Conservation (phyloP, 2,329 filamentous ascomycete genomes). For the Botrytis fragariae region DNA sequence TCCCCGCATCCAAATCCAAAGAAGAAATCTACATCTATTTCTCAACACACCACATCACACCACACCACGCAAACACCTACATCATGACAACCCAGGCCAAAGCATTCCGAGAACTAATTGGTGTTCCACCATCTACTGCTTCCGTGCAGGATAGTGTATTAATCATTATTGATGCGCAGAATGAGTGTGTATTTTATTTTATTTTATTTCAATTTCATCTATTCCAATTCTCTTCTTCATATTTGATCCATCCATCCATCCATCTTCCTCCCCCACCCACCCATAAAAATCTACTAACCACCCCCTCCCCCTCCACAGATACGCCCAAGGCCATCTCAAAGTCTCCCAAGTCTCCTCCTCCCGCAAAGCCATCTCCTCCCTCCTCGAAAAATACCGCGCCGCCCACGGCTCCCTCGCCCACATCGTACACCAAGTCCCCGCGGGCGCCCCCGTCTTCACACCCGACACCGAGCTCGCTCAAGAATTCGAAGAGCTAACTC, state of each 20-base stretch:
- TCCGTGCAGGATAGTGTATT: conserved; percentile 57
- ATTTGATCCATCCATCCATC: background rate
- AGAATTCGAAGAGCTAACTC: conserved; percentile 58
- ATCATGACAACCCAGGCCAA: conserved; percentile 27
- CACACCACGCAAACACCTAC: background rate
- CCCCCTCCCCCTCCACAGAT: conserved; percentile 29
- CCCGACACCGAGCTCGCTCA: conserved; percentile 57
- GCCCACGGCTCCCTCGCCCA: conserved; percentile 55
- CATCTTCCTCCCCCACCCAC: background rate
- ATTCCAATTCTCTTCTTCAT: background rate
- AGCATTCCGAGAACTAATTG: conserved; percentile 43
- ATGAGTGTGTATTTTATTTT: conserved; percentile 52
- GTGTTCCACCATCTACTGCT: conserved; percentile 54
- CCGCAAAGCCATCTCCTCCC: conserved; percentile 53
- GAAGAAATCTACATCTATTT: no score
- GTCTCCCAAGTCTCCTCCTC: conserved; percentile 53
- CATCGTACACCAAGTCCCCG: conserved; percentile 58
- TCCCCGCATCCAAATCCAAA: no score
- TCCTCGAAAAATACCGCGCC: conserved; percentile 60
- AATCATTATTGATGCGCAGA: conserved; percentile 69
- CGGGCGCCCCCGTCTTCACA: conserved; percentile 65
- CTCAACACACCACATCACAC: no score
- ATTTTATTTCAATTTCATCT: background rate
- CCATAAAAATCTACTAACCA: background rate
- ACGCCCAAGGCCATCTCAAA: conserved; percentile 54